These are phyloP conservation scores for Thalia dealbata DNA, from an alignment of 176 grass and related monocot species.

Conservation along the genomic window DNA sequence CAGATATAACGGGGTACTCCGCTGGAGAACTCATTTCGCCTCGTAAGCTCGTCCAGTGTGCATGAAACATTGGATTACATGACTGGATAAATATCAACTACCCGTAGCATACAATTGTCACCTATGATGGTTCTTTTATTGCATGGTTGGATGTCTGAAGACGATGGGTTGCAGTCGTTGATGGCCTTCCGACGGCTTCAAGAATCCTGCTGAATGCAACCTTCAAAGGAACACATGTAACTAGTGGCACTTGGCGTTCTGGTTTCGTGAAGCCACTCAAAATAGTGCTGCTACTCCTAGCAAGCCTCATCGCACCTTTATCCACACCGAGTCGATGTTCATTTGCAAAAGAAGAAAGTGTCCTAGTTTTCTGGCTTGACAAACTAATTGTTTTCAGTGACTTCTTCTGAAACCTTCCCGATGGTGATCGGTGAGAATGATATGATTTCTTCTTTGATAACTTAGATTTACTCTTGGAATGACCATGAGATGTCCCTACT, in stretches of 20 bases:
- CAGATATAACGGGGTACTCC: not conserved
- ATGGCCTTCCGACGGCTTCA: constrained; percentile 84
- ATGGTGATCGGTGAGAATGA: constrained; percentile 22
- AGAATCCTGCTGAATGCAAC: constrained; percentile 88
- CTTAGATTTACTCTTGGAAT: constrained; percentile 27
- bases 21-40: not conserved
- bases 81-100: not conserved
- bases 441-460: constrained; percentile 32
- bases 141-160: constrained; percentile 47
- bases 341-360: constrained; percentile 43
- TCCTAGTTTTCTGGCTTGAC: constrained; percentile 62
- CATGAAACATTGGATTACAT: not conserved
- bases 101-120: not conserved
- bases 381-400: constrained; percentile 46
- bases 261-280: constrained; percentile 53
- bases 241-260: constrained; percentile 46
- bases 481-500: constrained; percentile 27
- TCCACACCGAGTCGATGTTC: constrained; percentile 34
- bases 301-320: constrained; percentile 27
- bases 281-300: constrained; percentile 36
- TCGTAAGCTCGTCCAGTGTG: not conserved
- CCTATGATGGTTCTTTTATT: constrained; percentile 38
- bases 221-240: constrained; percentile 84
- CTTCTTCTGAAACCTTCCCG: constrained; percentile 61
- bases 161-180: constrained; percentile 31